These are phyloP conservation scores for Suillus hirtellus DNA, from an alignment of 768 basidiomycete species.

Conservation along the genomic window DNA sequence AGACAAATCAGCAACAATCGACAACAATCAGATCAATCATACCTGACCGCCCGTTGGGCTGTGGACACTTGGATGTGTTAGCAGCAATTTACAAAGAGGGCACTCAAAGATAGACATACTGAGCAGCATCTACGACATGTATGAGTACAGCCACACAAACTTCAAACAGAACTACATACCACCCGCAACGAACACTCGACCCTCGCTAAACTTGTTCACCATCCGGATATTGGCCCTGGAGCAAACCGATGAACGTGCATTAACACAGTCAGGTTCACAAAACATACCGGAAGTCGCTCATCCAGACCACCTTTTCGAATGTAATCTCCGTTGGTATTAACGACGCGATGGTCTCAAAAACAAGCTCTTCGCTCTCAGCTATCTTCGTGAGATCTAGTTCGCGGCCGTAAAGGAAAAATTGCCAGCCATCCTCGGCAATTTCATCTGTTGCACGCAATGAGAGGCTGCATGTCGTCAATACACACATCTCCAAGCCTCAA, in stretches of 20 bases:
- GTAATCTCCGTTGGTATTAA: slow-evolving; percentile 26
- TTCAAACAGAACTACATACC: slow-evolving; percentile 8
- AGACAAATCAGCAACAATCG: neutral
- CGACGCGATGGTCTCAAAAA: slow-evolving; percentile 20
- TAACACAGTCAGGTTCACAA: neutral
- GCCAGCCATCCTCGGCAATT: slow-evolving; percentile 28
- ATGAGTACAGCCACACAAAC: neutral
- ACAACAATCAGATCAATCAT: neutral
- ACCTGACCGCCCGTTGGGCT: neutral
- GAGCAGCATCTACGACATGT: slow-evolving; percentile 21
- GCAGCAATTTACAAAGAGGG: neutral
- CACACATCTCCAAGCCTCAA: neutral
- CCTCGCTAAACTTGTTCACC: slow-evolving; percentile 15
- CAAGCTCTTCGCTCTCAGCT: slow-evolving; percentile 19
- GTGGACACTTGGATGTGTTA: neutral
- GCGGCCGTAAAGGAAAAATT: slow-evolving; percentile 31
- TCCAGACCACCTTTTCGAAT: slow-evolving; percentile 26
- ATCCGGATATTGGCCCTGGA: slow-evolving; percentile 17
- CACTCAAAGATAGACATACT: neutral
- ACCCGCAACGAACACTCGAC: slow-evolving; percentile 19
- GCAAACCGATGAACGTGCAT: neutral
- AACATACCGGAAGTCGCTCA: slow-evolving; percentile 24
- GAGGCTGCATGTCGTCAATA: slow-evolving; percentile 21
- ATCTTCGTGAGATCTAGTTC: slow-evolving; percentile 24
- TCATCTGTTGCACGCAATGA: slow-evolving; percentile 36